Evolutionary conservation across 1,284 basidiomycete genomes (phyloP).

Genomic region (Tilletiopsis washingtonensis): DNA sequence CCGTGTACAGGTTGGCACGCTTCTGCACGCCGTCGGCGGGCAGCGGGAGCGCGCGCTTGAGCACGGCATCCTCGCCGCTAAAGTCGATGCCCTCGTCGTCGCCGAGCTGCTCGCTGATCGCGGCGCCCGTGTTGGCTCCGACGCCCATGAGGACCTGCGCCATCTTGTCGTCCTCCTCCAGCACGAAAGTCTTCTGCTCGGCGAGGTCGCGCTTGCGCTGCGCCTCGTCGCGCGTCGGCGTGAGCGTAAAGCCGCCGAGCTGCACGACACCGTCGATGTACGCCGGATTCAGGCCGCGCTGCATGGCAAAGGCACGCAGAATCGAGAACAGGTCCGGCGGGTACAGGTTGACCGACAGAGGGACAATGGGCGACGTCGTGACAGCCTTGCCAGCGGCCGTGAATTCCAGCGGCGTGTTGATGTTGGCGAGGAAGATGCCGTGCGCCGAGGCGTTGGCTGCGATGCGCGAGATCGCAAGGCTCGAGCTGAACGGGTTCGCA

Average conservation of each 20-base stretch:
- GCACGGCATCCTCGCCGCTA: not conserved
- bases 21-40: slow-evolving; percentile 52
- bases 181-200: slow-evolving; percentile 13
- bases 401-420: slow-evolving; percentile 58
- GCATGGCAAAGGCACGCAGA: slow-evolving; percentile 59
- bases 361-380: slow-evolving; percentile 58
- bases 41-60: not conserved
- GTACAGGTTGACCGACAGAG: slow-evolving; percentile 64
- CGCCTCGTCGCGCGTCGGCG: slow-evolving; percentile 44
- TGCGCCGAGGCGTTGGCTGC: slow-evolving; percentile 60
- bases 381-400: slow-evolving; percentile 55
- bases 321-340: slow-evolving; percentile 65
- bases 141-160: slow-evolving; percentile 25
- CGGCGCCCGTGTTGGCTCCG: slow-evolving; percentile 46
- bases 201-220: slow-evolving; percentile 21
- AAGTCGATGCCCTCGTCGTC: slow-evolving; percentile 17
- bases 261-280: slow-evolving; percentile 64
- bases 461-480: slow-evolving; percentile 59
- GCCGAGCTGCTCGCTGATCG: slow-evolving; percentile 25
- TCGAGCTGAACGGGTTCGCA: slow-evolving; percentile 63
- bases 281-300: slow-evolving; percentile 58
- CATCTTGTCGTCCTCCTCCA: slow-evolving; percentile 30
- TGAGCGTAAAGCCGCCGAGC: slow-evolving; percentile 63
- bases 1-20: slow-evolving; percentile 49
- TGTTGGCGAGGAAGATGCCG: slow-evolving; percentile 61